Evolutionary conservation across 768 basidiomycete species (phyloP).

Genomic region (Pleurotus platypus): DNA sequence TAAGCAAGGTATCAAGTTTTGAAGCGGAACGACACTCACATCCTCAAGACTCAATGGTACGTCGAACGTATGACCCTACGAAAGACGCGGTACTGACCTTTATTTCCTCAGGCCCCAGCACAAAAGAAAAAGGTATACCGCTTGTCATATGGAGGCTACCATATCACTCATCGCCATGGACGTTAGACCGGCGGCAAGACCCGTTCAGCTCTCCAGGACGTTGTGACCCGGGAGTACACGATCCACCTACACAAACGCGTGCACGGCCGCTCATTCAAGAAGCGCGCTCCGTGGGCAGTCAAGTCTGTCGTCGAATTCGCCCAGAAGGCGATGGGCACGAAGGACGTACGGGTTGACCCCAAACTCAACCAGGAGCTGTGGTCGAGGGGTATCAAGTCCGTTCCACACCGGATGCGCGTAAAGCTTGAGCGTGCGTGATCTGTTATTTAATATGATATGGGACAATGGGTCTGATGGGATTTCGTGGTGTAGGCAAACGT

Average conservation of each 20-base stretch:
- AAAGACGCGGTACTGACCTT: neutral
- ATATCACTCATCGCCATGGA: neutral
- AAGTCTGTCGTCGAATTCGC: conserved; percentile 94
- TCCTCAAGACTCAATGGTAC: conserved; percentile 65
- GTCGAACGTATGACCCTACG: conserved; percentile 19
- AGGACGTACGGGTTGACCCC: conserved; percentile 92
- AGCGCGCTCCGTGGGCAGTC: conserved; percentile 94
- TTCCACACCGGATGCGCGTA: conserved; percentile 88
- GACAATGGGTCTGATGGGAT: neutral
- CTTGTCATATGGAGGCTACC: neutral
- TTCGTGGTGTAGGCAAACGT: conserved; percentile 69
- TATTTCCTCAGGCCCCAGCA: conserved; percentile 39
- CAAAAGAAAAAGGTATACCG: conserved; percentile 55
- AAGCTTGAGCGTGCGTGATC: conserved; percentile 82
- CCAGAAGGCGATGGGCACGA: conserved; percentile 92
- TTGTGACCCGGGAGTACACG: conserved; percentile 98
- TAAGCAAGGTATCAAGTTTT: conserved; percentile 24
- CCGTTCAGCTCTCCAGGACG: conserved; percentile 96
- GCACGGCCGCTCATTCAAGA: conserved; percentile 93
- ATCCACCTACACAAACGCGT: conserved; percentile 96
- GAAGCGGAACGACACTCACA: conserved; percentile 52
- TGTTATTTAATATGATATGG: conserved; percentile 9
- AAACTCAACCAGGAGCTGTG: conserved; percentile 96
- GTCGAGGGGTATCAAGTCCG: conserved; percentile 90
- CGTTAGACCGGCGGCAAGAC: conserved; percentile 75